These are phyloP conservation scores for Trametes versicolor DNA, from an alignment of 1,284 basidiomycete genomes.

Conservation along the genomic window DNA sequence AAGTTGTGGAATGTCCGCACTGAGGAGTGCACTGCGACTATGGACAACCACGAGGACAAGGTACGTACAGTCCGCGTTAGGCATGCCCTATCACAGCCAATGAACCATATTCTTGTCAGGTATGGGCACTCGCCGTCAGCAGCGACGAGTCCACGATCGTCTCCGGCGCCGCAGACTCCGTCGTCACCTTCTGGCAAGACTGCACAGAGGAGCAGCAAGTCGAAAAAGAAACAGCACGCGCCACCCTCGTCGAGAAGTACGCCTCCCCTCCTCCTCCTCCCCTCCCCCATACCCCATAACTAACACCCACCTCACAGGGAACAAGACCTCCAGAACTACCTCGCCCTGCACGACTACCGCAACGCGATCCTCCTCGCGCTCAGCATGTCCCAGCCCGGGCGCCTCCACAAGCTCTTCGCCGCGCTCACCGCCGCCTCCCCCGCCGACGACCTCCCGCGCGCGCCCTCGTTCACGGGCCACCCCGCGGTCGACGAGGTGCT, in stretches of 20 bases:
- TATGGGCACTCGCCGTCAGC: slow-evolving; percentile 92
- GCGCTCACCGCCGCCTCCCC: slow-evolving; percentile 53
- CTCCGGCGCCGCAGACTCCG: slow-evolving; percentile 94
- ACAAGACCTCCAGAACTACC: slow-evolving; percentile 94
- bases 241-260: slow-evolving; percentile 81
- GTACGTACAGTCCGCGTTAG: slow-evolving; percentile 51
- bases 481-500: slow-evolving; percentile 85
- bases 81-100: background rate
- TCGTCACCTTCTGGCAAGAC: slow-evolving; percentile 95
- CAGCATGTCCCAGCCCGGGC: slow-evolving; percentile 92
- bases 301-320: slow-evolving; percentile 63
- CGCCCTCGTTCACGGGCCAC: slow-evolving; percentile 68
- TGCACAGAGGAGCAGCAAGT: slow-evolving; percentile 83
- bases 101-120: slow-evolving; percentile 55
- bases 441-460: slow-evolving; percentile 11
- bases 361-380: slow-evolving; percentile 93
- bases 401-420: slow-evolving; percentile 85
- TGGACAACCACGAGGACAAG: slow-evolving; percentile 98
- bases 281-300: slow-evolving; percentile 14
- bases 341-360: slow-evolving; percentile 89
- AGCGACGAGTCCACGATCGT: slow-evolving; percentile 84
- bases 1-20: slow-evolving; percentile 95
- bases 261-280: slow-evolving; percentile 43
- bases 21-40: slow-evolving; percentile 87
- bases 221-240: slow-evolving; percentile 77